Percentiles rank a stretch among this genome's conserved stretches.
phyloP scores from a whole-genome alignment of 768 basidiomycete species.

The Lentinula detonsa region DNA sequence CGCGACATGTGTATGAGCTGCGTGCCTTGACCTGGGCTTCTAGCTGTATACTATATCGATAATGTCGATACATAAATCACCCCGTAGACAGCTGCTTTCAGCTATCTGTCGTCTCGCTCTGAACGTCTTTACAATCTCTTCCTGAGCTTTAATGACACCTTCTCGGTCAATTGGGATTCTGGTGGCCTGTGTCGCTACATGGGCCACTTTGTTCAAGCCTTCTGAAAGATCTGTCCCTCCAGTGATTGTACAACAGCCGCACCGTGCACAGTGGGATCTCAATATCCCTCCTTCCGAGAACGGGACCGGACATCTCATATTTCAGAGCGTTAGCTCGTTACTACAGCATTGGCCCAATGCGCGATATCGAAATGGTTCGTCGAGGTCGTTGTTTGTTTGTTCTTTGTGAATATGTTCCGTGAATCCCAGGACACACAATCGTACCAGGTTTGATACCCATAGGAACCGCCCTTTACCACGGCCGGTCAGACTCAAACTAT shows the following conservation, averaged over 20 bases:
- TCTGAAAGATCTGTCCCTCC: background rate
- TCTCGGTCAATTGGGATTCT: background rate
- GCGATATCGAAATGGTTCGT: conserved; percentile 28
- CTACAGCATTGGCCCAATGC: conserved; percentile 34
- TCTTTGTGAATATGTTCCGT: background rate
- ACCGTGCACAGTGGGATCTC: conserved; percentile 14
- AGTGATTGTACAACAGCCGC: background rate
- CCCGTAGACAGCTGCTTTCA: background rate
- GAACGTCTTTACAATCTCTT: background rate
- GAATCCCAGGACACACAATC: conserved; percentile 15
- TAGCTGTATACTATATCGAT: background rate
- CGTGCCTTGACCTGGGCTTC: background rate
- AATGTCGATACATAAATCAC: background rate
- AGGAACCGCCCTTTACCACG: conserved; percentile 17
- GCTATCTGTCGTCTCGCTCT: background rate
- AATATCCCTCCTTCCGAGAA: conserved; percentile 15
- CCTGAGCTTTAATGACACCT: background rate
- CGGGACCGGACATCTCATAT: conserved; percentile 19
- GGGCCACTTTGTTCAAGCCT: background rate
- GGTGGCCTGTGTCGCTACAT: background rate
- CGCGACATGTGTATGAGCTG: background rate
- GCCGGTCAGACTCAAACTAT: conserved; percentile 8
- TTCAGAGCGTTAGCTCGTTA: conserved; percentile 15
- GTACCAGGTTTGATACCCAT: conserved; percentile 12
- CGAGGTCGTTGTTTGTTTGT: background rate